These are phyloP conservation scores for Macrophomina tecta DNA, from an alignment of 2,329 filamentous ascomycete species.

Conservation along the genomic window DNA sequence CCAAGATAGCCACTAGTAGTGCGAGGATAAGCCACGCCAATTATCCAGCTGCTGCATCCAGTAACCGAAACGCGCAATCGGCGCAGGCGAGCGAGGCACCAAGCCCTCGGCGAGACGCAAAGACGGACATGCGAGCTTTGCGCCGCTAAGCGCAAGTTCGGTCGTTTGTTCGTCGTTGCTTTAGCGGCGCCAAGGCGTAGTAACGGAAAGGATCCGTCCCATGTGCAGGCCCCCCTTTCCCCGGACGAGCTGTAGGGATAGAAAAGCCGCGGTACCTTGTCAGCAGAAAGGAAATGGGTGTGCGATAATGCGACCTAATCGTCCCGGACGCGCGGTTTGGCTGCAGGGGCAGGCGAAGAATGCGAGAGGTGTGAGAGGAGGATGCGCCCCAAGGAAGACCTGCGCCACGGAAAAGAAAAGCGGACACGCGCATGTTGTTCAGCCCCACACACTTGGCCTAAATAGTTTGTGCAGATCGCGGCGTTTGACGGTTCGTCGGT, in stretches of 20 bases:
- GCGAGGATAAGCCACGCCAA: not conserved
- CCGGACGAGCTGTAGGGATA: too few species aligned
- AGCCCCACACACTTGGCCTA: not conserved
- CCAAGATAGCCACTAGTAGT: not conserved
- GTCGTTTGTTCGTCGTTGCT: not conserved
- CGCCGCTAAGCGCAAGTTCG: not conserved
- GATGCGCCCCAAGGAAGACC: not conserved
- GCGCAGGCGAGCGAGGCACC: not conserved
- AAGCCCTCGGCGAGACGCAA: not conserved
- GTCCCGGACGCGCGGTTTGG: not conserved
- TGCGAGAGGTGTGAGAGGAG: not conserved
- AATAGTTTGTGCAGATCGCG: not conserved
- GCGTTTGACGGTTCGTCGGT: not conserved
- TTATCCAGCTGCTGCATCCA: not conserved
- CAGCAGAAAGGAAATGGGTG: not conserved
- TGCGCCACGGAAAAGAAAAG: not conserved
- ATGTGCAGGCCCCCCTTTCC: not conserved
- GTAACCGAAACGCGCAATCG: not conserved
- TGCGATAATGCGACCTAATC: not conserved
- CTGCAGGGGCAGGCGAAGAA: not conserved
- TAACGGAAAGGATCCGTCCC: slow-evolving; percentile 1
- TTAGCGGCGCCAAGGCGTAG: not conserved
- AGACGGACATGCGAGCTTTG: not conserved
- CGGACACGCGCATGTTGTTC: not conserved
- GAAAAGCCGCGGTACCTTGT: not conserved